Conservation (phyloP, 1,139 yeast species). For the Hyphopichia pseudoburtonii region DNA sequence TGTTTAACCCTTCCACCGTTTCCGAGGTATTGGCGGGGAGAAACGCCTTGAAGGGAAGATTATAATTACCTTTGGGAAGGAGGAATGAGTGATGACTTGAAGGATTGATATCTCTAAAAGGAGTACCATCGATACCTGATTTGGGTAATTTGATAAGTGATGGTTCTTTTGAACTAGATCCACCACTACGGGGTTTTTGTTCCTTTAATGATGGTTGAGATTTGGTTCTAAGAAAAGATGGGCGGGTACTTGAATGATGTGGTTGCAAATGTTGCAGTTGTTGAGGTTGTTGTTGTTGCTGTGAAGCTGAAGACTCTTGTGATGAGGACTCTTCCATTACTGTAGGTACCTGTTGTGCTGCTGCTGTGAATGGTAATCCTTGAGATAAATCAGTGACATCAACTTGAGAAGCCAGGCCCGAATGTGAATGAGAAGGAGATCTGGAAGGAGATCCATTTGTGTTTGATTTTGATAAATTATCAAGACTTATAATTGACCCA, state of each 20-base stretch:
- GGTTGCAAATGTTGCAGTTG: not conserved
- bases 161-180: slow-evolving; percentile 5
- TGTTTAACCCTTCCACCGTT: slow-evolving; percentile 62
- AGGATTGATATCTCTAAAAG: slow-evolving; percentile 27
- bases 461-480: not conserved
- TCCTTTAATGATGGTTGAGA: slow-evolving; percentile 16
- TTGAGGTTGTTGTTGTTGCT: not conserved
- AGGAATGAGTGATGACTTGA: slow-evolving; percentile 38
- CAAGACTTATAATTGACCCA: slow-evolving; percentile 1
- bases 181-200: slow-evolving; percentile 2
- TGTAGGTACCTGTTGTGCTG: not conserved
- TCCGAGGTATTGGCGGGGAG: slow-evolving; percentile 65
- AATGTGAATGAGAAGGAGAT: slow-evolving; percentile 1
- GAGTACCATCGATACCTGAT: slow-evolving; percentile 48
- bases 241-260: slow-evolving; percentile 11
- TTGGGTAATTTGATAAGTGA: slow-evolving; percentile 26
- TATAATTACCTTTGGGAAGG: slow-evolving; percentile 65
- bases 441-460: not conserved
- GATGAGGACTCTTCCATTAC: not conserved
- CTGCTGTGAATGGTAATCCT: not conserved
- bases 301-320: not conserved
- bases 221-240: slow-evolving; percentile 17
- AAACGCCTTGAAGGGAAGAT: slow-evolving; percentile 56
- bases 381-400: not conserved
- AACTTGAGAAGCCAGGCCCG: not conserved